Base-by-base conservation (phyloP, 73 alveolate species). In the Blepharisma stoltei region DNA sequence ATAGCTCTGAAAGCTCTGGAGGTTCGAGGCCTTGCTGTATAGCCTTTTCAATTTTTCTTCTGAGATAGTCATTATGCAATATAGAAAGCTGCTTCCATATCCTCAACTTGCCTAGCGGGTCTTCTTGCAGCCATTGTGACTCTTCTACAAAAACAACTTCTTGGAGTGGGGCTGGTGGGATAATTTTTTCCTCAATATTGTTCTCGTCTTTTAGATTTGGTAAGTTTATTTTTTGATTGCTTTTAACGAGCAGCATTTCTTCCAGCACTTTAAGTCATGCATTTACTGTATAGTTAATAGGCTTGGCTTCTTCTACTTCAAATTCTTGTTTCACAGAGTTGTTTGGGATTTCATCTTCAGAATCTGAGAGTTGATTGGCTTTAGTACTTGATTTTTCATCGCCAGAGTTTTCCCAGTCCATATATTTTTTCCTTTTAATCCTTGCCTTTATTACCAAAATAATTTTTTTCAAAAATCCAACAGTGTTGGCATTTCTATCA, bases 381-480 rank as follows among this genome's bases (percentile, higher is more conserved):
- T 52, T 11, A 1, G 23, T 14, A 52, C 66, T 52, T 2, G 23
- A 52, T 20, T 52, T 20, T 52, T 52, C 66, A 1, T 14, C 27
- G n/a, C 4, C 66, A 52, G 41, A 1, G 41, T 32, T 3, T 32
- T 32, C 41, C 41, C 41, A 32, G 41, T 52, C 66, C n/a, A 52
- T 52, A 52, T 52, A 52, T 52, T 52, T 52, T 4, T 4, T 52
- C n/a, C 23, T 11, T 14, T 52, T 52, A 1, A 11, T 52, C 23
- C 4, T 52, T 14, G 66, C 66, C 23, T 52, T 52, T 14, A 52
- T 52, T 52, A 52, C 66, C 0, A 11, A 14, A 1, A 11, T 14
- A 20, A 52, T 52, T 52, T 52, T 52, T 52, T 52, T 52, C 27
- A 52, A 52, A 52, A 52, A 52, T 14, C 66, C 66, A 52, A 52